Evolutionary conservation across 2,329 filamentous ascomycete species (phyloP), one percentile per base, ranked within the genome.

Genomic region (Aaosphaeria pasadenensis): DNA sequence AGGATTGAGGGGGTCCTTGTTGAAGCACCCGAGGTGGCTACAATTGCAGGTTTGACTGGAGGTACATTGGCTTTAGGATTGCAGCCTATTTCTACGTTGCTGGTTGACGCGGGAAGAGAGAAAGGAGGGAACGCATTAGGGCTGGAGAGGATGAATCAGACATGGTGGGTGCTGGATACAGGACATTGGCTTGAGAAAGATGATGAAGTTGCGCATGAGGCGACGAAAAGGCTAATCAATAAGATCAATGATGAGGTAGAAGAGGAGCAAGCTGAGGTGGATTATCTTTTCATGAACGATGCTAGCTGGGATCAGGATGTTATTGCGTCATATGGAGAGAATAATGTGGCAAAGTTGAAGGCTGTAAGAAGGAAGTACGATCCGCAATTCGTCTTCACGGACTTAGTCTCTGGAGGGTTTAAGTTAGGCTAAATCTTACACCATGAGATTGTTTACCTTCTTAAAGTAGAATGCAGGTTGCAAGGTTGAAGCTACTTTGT

Each of bases 361-460:
- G 42, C 30, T n/a, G 47, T 45, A 7, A 38, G 39, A 4, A 35
- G 7, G 24, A 48, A 47, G 43, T 54, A 52, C 39, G 53, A 56
- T 38, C 51, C 53, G 9, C 44, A 54, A 17, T 42, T 35, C 5
- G 46, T 56, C 5, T 54, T 56, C 30, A 51, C 54, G 43, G 46
- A 29, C 6, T 32, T 49, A 7, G 17, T 42, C 11, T 5, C 2
- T 7, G 41, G 41, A 9, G 46, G 46, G 6, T 48, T 48, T 30
- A 75, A 75, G 28, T 24, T 24, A 24, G 17, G 17, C 17, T 24
- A 24, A 24, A 24, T 24, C 17, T 24, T 24, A 24, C 17, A 24
- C 17, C 17, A 24, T 24, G 17, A 24, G 17, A 24, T 24, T 24
- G 2, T 24, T 24, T 24, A 24, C 17, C 17, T 24, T 24, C 17